A percentile compares a stretch with the other conserved stretches of the same genome.
Conservation (phyloP, 345 rosid genomes). For the Camelina neglecta region DNA sequence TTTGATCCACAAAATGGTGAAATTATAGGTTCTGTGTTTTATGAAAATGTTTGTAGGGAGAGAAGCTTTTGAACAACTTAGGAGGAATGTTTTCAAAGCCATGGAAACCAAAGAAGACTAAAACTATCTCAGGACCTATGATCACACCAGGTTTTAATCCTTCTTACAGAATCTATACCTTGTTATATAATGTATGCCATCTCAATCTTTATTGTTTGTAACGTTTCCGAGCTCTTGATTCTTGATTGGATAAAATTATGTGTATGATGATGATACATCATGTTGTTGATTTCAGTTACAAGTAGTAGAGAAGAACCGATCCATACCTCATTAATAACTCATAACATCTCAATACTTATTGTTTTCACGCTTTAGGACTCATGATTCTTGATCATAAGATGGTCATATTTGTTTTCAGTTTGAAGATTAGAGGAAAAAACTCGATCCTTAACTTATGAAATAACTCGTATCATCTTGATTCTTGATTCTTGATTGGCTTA, state of each 20-base stretch:
- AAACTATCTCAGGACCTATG: slow-evolving; percentile 69
- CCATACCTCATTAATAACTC: too few species aligned
- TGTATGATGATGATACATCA: neutral
- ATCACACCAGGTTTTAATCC: slow-evolving; percentile 59
- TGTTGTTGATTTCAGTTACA: too few species aligned
- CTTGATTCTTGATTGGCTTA: slow-evolving; percentile 9
- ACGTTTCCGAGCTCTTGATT: neutral
- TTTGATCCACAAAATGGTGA: neutral
- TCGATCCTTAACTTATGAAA: neutral
- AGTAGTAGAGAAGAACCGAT: too few species aligned
- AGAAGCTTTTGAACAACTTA: slow-evolving; percentile 81
- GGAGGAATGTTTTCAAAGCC: slow-evolving; percentile 95
- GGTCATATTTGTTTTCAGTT: slow-evolving; percentile 1
- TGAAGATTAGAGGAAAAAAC: neutral
- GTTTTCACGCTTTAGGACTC: neutral
- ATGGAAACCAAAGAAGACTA: slow-evolving; percentile 94
- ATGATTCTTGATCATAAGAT: neutral
- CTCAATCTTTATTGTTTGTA: neutral
- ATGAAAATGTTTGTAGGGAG: slow-evolving; percentile 60
- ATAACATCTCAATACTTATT: neutral
- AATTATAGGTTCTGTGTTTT: neutral
- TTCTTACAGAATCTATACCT: neutral
- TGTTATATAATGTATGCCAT: neutral
- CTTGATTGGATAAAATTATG: neutral
- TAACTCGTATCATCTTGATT: neutral